Evolutionary conservation across 345 rosid species (phyloP).

Genomic region (Clausena lansium): DNA sequence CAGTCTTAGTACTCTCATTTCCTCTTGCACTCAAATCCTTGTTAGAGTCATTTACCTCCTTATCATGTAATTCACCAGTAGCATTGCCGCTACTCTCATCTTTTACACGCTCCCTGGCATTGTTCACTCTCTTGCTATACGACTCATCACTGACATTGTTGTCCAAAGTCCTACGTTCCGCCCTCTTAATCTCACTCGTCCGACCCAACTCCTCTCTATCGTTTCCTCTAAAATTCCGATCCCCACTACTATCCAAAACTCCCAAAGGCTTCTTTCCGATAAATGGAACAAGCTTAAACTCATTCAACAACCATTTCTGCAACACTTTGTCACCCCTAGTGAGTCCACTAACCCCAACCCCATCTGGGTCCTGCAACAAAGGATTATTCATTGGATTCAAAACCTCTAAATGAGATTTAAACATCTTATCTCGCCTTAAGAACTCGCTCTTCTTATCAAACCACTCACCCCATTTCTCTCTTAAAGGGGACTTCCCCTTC

Average conservation of each 20-base stretch:
- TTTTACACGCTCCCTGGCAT: neutral
- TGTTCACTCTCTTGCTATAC: neutral
- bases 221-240: slow-evolving; percentile 16
- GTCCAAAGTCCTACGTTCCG: slow-evolving; percentile 54
- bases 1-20: slow-evolving; percentile 1
- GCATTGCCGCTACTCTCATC: neutral
- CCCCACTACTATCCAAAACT: slow-evolving; percentile 26
- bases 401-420: slow-evolving; percentile 67
- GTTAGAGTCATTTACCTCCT: neutral
- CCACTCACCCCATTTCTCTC: slow-evolving; percentile 98
- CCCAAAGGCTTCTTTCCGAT: slow-evolving; percentile 60
- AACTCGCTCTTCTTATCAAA: slow-evolving; percentile 89
- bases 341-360: slow-evolving; percentile 63
- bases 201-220: slow-evolving; percentile 16
- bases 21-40: neutral
- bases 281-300: slow-evolving; percentile 67
- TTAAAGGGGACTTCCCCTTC: slow-evolving; percentile 56
- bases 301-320: slow-evolving; percentile 63
- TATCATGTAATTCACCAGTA: neutral
- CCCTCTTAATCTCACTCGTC: slow-evolving; percentile 39
- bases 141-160: slow-evolving; percentile 20
- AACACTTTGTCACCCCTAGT: slow-evolving; percentile 74
- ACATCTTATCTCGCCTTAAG: slow-evolving; percentile 82
- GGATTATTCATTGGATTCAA: slow-evolving; percentile 86
- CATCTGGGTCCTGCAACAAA: slow-evolving; percentile 92